These are phyloP conservation scores for Stemphylium vesicarium DNA, from an alignment of 2,329 filamentous ascomycete species.

Conservation along the genomic window DNA sequence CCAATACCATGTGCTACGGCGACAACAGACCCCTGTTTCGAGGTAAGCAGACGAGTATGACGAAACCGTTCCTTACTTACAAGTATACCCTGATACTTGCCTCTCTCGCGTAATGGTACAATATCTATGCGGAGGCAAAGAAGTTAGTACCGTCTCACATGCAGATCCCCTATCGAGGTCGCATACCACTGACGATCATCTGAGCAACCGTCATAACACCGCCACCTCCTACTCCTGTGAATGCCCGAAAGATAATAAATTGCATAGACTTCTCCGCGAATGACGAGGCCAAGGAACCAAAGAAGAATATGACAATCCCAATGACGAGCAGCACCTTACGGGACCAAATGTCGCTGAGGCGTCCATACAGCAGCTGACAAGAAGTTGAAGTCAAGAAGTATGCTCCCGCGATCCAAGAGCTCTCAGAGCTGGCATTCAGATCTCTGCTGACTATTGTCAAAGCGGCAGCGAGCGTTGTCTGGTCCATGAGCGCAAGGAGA, in stretches of 20 bases:
- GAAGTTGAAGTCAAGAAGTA: constrained; percentile 65
- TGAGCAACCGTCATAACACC: constrained; percentile 58
- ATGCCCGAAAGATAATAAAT: constrained; percentile 65
- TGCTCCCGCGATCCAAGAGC: constrained; percentile 62
- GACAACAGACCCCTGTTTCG: constrained; percentile 41
- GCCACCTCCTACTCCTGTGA: constrained; percentile 65
- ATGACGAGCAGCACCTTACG: constrained; percentile 55
- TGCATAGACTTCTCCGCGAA: constrained; percentile 59
- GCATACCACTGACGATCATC: too few species aligned
- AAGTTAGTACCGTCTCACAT: too few species aligned
- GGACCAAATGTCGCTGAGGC: constrained; percentile 67
- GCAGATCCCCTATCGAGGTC: too few species aligned
- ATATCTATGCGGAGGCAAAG: too few species aligned
- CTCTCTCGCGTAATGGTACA: constrained; percentile 44
- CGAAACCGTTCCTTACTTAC: too few species aligned
- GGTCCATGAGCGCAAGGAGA: constrained; percentile 26
- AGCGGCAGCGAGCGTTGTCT: constrained; percentile 29
- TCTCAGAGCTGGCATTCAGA: constrained; percentile 53
- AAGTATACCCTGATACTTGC: constrained; percentile 47
- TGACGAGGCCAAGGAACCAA: constrained; percentile 63
- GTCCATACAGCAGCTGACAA: constrained; percentile 70
- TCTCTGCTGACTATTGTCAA: constrained; percentile 32
- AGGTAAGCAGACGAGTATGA: too few species aligned
- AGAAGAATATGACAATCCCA: constrained; percentile 55
- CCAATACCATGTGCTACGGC: constrained; percentile 35